phyloP scores from a whole-genome alignment of 1,139 yeast species.

The Groenewaldozyma auringiensis region DNA sequence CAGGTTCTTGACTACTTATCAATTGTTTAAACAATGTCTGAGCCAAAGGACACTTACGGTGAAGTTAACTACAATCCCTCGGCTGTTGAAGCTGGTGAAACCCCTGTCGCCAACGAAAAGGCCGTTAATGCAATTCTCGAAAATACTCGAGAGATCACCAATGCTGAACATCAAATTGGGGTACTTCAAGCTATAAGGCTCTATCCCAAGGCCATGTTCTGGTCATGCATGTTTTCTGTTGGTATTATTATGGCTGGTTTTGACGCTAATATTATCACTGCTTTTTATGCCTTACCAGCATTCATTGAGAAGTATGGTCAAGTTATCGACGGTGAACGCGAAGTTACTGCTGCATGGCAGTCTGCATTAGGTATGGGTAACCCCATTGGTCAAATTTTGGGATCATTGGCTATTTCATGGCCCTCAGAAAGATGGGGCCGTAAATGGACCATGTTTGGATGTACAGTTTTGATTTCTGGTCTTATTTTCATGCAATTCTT shows the following conservation, averaged over 20 bases:
- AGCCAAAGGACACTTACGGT: neutral
- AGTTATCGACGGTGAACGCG: constrained; percentile 28
- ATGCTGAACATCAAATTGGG: constrained; percentile 17
- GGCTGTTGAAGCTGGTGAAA: neutral
- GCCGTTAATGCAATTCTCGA: constrained; percentile 18
- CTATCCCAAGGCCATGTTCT: constrained; percentile 38
- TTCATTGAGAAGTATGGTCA: constrained; percentile 37
- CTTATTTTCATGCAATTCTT: constrained; percentile 40
- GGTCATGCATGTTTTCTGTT: constrained; percentile 39
- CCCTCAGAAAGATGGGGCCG: constrained; percentile 42
- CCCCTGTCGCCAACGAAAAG: constrained; percentile 9
- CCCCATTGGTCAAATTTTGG: constrained; percentile 23
- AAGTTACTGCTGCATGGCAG: constrained; percentile 34
- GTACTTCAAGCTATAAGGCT: constrained; percentile 16
- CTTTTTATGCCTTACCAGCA: constrained; percentile 39
- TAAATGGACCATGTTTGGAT: constrained; percentile 37
- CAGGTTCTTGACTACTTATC: no score
- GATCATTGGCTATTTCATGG: constrained; percentile 18
- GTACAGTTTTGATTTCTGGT: constrained; percentile 19
- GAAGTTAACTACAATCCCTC: neutral
- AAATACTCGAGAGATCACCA: constrained; percentile 18
- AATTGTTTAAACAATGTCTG: neutral
- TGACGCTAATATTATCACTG: constrained; percentile 35
- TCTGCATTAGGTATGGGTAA: constrained; percentile 21
- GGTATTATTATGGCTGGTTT: constrained; percentile 45